phyloP scores from a whole-genome alignment of 768 basidiomycete genomes.

The Agrocybe chaxingu region DNA sequence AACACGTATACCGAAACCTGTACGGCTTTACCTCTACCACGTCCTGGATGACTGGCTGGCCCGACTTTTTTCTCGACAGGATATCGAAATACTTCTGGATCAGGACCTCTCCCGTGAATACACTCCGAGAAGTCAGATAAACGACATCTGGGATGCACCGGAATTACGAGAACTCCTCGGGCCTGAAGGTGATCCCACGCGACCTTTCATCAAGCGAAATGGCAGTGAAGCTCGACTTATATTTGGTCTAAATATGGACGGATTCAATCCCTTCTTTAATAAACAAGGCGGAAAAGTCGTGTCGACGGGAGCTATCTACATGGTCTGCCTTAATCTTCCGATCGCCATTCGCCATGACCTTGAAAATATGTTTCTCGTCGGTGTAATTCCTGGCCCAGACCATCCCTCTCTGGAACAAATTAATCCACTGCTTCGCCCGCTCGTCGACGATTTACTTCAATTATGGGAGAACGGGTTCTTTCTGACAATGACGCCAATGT shows the following conservation, averaged over 20 bases:
- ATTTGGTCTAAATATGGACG: slow-evolving; percentile 12
- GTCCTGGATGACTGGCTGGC: too few relatives aligned
- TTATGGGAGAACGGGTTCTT: slow-evolving; percentile 28
- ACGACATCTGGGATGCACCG: too few relatives aligned
- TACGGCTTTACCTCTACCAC: too few relatives aligned
- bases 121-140: too few relatives aligned
- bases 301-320: slow-evolving; percentile 19
- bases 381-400: slow-evolving; percentile 16
- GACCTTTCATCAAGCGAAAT: too few relatives aligned
- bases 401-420: slow-evolving; percentile 26
- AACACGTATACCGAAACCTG: too few relatives aligned
- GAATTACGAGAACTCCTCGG: too few relatives aligned
- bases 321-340: slow-evolving; percentile 33
- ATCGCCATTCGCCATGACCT: slow-evolving; percentile 16
- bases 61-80: too few relatives aligned
- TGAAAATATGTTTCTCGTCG: slow-evolving; percentile 34
- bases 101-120: too few relatives aligned
- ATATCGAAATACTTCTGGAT: too few relatives aligned
- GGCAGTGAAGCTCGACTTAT: too few relatives aligned
- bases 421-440: slow-evolving; percentile 31
- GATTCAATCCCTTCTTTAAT: slow-evolving; percentile 28
- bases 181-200: too few relatives aligned
- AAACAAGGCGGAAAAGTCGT: slow-evolving; percentile 21
- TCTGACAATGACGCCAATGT: slow-evolving; percentile 15
- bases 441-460: slow-evolving; percentile 29